phyloP scores from a whole-genome alignment of 176 grass and related monocot genomes.

The Calamus simplicifolius region DNA sequence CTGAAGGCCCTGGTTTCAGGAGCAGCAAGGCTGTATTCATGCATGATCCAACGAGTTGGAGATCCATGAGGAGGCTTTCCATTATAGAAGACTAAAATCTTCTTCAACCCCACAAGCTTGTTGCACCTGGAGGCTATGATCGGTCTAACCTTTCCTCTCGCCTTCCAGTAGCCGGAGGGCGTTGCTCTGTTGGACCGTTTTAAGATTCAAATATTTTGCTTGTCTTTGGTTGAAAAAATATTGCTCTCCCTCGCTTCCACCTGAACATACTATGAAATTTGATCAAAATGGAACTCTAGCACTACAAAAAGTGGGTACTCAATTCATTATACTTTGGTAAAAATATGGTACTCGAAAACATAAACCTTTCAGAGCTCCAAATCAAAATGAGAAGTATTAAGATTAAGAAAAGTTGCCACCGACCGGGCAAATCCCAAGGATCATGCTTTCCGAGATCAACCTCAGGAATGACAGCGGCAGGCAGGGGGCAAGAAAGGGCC shows the following conservation, averaged over 20 bases:
- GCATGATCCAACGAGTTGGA: constrained; percentile 70
- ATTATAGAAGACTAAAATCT: constrained; percentile 49
- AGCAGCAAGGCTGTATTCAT: constrained; percentile 63
- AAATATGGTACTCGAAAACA: too few relatives aligned
- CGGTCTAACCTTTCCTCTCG: constrained; percentile 43
- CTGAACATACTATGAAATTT: constrained; percentile 7
- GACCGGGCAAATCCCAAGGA: constrained; percentile 71
- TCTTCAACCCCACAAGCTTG: constrained; percentile 52
- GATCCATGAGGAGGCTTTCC: constrained; percentile 13
- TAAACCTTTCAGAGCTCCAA: too few relatives aligned
- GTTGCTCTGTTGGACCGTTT: constrained; percentile 18
- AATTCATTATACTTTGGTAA: too few relatives aligned
- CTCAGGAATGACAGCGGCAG: constrained; percentile 81
- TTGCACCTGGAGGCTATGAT: constrained; percentile 31
- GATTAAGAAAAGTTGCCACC: too few relatives aligned
- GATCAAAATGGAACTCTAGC: too few relatives aligned
- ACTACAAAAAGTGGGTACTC: too few relatives aligned
- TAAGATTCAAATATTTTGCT: constrained; percentile 25
- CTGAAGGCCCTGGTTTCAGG: not conserved
- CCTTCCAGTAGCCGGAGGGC: constrained; percentile 55
- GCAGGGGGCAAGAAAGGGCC: constrained; percentile 52
- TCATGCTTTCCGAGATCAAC: constrained; percentile 50
- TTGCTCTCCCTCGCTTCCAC: constrained; percentile 33
- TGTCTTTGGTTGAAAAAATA: constrained; percentile 66
- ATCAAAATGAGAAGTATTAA: too few relatives aligned